Evolutionary conservation across 1,284 basidiomycete genomes (phyloP).

Genomic region (Ganoderma boninense): DNA sequence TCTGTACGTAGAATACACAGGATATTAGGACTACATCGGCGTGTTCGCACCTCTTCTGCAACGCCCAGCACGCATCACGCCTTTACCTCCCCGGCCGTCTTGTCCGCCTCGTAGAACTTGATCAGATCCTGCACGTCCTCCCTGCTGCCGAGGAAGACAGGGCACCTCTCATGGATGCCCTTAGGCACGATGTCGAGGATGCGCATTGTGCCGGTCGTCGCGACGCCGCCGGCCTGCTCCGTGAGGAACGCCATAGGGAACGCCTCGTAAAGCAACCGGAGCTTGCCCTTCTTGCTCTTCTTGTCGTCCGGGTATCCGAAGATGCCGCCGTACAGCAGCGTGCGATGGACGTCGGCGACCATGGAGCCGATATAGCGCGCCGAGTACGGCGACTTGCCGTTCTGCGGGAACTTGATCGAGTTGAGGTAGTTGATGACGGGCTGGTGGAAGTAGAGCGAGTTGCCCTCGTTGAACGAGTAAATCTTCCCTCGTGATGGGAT

Average conservation of each 20-base stretch:
- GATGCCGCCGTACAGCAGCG: conserved; percentile 97
- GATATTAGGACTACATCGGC: conserved; percentile 23
- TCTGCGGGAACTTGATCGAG: conserved; percentile 90
- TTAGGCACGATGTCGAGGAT: conserved; percentile 95
- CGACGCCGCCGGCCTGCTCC: conserved; percentile 96
- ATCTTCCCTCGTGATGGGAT: conserved; percentile 97
- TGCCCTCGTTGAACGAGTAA: conserved; percentile 99
- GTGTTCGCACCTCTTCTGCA: not conserved
- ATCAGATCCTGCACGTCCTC: conserved; percentile 94
- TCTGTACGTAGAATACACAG: conserved; percentile 29
- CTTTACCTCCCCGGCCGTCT: conserved; percentile 34
- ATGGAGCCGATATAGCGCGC: conserved; percentile 99
- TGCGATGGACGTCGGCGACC: conserved; percentile 98
- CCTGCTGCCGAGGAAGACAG: conserved; percentile 94
- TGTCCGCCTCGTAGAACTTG: conserved; percentile 69
- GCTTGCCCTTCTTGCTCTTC: conserved; percentile 96
- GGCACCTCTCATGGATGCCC: conserved; percentile 91
- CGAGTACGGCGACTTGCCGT: conserved; percentile 85
- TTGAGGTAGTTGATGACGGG: conserved; percentile 91
- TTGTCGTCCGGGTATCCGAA: conserved; percentile 99
- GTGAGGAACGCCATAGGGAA: conserved; percentile 99
- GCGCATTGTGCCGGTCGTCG: conserved; percentile 92
- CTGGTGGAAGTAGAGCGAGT: conserved; percentile 92
- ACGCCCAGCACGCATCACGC: conserved; percentile 18
- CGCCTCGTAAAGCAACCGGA: conserved; percentile 95